A percentile compares a stretch with the other conserved stretches of the same genome.
Conservation (phyloP, 371 early-diverging fungal genomes). For the Capillidium rhysosporum region DNA sequence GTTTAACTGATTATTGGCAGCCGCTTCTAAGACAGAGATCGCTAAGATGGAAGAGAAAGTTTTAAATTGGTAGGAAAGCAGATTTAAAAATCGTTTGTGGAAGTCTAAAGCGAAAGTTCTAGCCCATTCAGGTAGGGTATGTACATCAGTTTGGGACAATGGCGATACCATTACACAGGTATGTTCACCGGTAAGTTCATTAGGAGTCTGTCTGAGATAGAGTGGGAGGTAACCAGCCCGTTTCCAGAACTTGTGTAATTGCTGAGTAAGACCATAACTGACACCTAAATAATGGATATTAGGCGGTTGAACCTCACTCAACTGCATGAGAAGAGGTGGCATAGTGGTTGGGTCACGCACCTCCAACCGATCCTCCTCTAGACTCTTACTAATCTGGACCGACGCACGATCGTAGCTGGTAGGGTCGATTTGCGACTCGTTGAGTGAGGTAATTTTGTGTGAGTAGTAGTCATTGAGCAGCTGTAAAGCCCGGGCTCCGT, state of each 20-base stretch:
- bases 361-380: slow-evolving; percentile 49
- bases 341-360: slow-evolving; percentile 71
- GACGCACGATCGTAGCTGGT: slow-evolving; percentile 10
- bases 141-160: slow-evolving; percentile 54
- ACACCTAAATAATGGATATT: slow-evolving; percentile 93
- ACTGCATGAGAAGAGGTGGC: slow-evolving; percentile 72
- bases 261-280: slow-evolving; percentile 82
- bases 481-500: slow-evolving; percentile 82
- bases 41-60: slow-evolving; percentile 66
- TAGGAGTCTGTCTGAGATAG: slow-evolving; percentile 91
- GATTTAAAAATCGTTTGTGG: slow-evolving; percentile 60
- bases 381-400: slow-evolving; percentile 33
- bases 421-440: slow-evolving; percentile 30
- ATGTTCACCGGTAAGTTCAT: slow-evolving; percentile 96
- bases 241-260: slow-evolving; percentile 94
- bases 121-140: slow-evolving; percentile 72
- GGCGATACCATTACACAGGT: slow-evolving; percentile 89
- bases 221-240: slow-evolving; percentile 78
- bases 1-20: slow-evolving; percentile 7
- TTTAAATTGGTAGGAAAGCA: slow-evolving; percentile 74
- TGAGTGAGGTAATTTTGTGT: slow-evolving; percentile 49
- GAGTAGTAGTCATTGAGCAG: slow-evolving; percentile 70
- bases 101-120: slow-evolving; percentile 67
- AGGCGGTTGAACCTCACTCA: slow-evolving; percentile 56
- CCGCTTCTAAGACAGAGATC: slow-evolving; percentile 61